Conservation (phyloP, 73 alveolate species). For the Paramecium primaurelia region DNA sequence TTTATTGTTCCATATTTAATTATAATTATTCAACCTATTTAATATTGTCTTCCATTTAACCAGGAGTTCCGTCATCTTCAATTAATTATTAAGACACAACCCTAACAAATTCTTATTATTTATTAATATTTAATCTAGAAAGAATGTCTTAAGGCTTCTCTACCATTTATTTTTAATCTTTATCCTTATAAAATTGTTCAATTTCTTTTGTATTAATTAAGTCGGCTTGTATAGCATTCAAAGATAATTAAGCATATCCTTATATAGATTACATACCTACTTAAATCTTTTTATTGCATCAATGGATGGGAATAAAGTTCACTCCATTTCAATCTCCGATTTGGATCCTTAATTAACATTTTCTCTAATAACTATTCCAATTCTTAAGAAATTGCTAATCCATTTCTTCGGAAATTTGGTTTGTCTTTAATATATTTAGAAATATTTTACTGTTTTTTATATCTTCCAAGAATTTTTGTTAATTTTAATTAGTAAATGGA, state of each 20-base stretch:
- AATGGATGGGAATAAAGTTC: slow-evolving; percentile 3
- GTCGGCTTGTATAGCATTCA: neutral
- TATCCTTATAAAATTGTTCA: neutral
- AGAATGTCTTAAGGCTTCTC: neutral
- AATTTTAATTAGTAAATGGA: neutral
- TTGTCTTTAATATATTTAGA: neutral
- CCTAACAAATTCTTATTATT: neutral
- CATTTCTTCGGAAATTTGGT: neutral
- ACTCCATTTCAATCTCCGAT: neutral
- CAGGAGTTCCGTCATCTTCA: neutral
- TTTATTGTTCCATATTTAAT: neutral
- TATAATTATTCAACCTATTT: neutral
- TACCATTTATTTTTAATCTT: neutral
- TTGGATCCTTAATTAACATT: neutral
- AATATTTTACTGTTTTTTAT: neutral
- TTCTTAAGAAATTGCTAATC: neutral
- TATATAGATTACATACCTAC: neutral
- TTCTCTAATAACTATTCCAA: neutral
- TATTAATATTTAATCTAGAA: neutral
- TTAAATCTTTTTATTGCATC: neutral
- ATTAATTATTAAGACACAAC: neutral
- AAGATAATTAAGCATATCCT: neutral
- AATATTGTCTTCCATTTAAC: neutral
- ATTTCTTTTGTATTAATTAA: neutral
- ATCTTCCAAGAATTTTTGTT: neutral